These are phyloP conservation scores for Epichloe gansuensis DNA, from an alignment of 2,329 filamentous ascomycete species.

Conservation along the genomic window DNA sequence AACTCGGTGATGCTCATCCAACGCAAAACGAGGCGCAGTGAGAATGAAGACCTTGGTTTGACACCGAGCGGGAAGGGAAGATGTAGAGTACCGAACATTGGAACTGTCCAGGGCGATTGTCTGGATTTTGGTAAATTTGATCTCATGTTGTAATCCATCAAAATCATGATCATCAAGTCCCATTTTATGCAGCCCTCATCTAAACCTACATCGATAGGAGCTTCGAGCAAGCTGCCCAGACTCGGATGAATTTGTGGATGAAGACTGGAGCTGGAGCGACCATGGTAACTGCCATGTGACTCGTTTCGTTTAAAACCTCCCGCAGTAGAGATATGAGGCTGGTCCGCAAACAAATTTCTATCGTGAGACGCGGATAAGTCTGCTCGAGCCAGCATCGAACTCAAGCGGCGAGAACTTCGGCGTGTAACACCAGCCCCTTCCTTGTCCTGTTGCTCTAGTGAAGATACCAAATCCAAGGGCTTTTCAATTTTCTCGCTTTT, in stretches of 20 bases:
- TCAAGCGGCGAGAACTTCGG: constrained; percentile 65
- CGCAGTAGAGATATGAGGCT: constrained; percentile 29
- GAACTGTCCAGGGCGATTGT: constrained; percentile 50
- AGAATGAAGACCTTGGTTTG: constrained; percentile 58
- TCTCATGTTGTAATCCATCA: constrained; percentile 58
- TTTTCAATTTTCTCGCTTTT: constrained; percentile 41
- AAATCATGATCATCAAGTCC: constrained; percentile 60
- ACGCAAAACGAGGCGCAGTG: constrained; percentile 42
- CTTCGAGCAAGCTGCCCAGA: constrained; percentile 53
- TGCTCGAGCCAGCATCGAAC: constrained; percentile 77
- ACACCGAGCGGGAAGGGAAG: constrained; percentile 37
- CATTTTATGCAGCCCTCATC: constrained; percentile 63
- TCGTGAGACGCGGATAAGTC: constrained; percentile 82
- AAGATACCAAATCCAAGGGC: constrained; percentile 51
- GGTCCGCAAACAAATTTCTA: constrained; percentile 65
- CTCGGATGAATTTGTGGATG: constrained; percentile 36
- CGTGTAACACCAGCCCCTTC: constrained; percentile 39
- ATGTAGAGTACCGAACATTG: constrained; percentile 48
- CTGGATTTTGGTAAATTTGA: constrained; percentile 60
- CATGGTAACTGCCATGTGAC: constrained; percentile 46
- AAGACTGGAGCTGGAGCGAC: constrained; percentile 28
- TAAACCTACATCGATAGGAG: constrained; percentile 55
- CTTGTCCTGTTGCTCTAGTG: constrained; percentile 56
- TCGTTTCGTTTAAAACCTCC: constrained; percentile 50
- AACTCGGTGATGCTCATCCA: constrained; percentile 39